phyloP scores from a whole-genome alignment of 192 early-diverging fungal species.

The Coemansia sp. region DNA sequence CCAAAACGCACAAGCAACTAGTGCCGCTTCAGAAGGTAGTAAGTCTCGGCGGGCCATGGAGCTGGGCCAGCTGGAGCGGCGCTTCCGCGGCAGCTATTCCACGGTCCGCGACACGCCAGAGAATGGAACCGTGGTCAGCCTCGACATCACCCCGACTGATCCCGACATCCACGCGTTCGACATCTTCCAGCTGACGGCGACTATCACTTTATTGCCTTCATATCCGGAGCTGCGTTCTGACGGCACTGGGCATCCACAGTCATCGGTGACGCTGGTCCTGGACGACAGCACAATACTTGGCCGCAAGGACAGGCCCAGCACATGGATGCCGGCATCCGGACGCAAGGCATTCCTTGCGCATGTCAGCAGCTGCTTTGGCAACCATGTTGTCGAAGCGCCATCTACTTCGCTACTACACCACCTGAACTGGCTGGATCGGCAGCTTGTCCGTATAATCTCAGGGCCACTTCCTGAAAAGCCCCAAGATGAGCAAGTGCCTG shows the following conservation, averaged over 20 bases:
- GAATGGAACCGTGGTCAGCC: conserved; percentile 6
- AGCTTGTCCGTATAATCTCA: conserved; percentile 23
- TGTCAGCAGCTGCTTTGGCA: conserved; percentile 13
- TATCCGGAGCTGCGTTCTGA: conserved; percentile 17
- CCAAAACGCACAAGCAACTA: not conserved
- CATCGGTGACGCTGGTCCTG: conserved; percentile 12
- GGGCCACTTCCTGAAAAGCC: not conserved
- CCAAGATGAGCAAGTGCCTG: not conserved
- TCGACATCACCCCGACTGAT: conserved; percentile 34
- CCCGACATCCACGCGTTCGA: conserved; percentile 30
- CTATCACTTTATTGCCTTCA: conserved; percentile 6
- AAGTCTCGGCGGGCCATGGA: conserved; percentile 17
- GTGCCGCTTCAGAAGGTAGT: not conserved
- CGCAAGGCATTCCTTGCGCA: conserved; percentile 12
- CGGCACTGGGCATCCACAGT: too few relatives aligned
- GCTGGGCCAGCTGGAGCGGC: conserved; percentile 41
- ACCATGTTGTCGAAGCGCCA: conserved; percentile 21
- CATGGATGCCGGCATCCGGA: conserved; percentile 19
- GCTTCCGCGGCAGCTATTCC: conserved; percentile 33
- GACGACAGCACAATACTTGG: conserved; percentile 18
- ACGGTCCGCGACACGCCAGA: conserved; percentile 3
- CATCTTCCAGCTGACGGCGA: conserved; percentile 19
- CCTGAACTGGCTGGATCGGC: conserved; percentile 52
- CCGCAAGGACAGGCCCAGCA: conserved; percentile 30
- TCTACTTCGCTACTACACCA: conserved; percentile 32